Evolutionary conservation across 2,329 filamentous ascomycete species (phyloP).

Genomic region (Colletotrichum camelliae): DNA sequence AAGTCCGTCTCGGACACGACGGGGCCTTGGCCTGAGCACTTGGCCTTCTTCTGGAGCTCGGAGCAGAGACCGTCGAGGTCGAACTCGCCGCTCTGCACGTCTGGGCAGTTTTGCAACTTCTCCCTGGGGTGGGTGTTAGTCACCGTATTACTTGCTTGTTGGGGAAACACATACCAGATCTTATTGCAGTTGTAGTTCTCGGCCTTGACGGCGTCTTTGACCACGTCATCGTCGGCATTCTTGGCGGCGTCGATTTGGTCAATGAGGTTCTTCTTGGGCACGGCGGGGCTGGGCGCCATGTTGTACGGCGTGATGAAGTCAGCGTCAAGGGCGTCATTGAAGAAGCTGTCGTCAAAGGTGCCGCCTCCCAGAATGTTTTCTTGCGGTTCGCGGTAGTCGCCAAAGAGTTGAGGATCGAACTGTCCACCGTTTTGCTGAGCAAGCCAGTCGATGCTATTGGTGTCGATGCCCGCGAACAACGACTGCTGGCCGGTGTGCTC

Average conservation of each 20-base stretch:
- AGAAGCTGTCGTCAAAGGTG: conserved; percentile 73
- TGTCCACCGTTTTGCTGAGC: conserved; percentile 81
- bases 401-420: conserved; percentile 92
- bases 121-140: conserved; percentile 71
- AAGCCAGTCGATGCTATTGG: conserved; percentile 73
- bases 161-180: conserved; percentile 75
- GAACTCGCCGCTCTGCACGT: conserved; percentile 88
- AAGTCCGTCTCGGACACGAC: conserved; percentile 91
- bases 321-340: conserved; percentile 79
- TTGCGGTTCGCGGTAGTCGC: conserved; percentile 89
- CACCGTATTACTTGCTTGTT: neutral
- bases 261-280: conserved; percentile 73
- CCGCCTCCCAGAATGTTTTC: conserved; percentile 75
- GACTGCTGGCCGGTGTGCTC: conserved; percentile 50
- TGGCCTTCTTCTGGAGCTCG: conserved; percentile 93
- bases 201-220: conserved; percentile 33
- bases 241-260: conserved; percentile 79
- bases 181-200: conserved; percentile 84
- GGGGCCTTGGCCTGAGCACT: conserved; percentile 89
- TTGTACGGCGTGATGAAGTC: conserved; percentile 87
- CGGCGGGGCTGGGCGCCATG: conserved; percentile 52
- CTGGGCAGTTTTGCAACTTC: conserved; percentile 83
- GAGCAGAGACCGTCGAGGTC: conserved; percentile 93
- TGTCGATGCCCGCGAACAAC: conserved; percentile 47
- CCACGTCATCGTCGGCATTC: conserved; percentile 70